A percentile compares a stretch with the other conserved stretches of the same genome.
phyloP scores from a whole-genome alignment of 176 grass and related monocot species.

The Ampelocalamus luodianensis region DNA sequence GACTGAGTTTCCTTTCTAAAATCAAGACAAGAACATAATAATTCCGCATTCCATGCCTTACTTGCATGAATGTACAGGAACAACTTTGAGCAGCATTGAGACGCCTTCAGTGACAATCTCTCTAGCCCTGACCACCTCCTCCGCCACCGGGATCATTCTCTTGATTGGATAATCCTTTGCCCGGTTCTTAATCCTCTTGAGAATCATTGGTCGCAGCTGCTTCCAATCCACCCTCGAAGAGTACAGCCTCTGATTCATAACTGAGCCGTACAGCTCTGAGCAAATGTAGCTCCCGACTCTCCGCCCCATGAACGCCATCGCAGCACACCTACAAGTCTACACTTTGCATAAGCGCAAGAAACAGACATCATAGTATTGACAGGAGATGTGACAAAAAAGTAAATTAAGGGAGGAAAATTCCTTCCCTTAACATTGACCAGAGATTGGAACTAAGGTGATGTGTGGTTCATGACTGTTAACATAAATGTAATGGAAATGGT shows the following conservation, averaged over 20 bases:
- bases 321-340: constrained; percentile 27
- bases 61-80: constrained; percentile 87
- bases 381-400: background rate
- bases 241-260: constrained; percentile 52
- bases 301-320: constrained; percentile 50
- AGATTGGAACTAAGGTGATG: background rate
- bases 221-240: constrained; percentile 81
- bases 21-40: background rate
- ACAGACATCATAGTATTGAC: background rate
- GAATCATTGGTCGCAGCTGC: constrained; percentile 83
- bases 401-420: background rate
- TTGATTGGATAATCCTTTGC: constrained; percentile 75
- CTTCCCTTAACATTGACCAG: background rate
- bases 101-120: constrained; percentile 63
- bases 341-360: constrained; percentile 12
- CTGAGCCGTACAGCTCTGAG: constrained; percentile 39
- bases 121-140: constrained; percentile 70
- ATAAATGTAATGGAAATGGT: background rate
- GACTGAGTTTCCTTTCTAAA: background rate
- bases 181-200: constrained; percentile 76
- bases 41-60: constrained; percentile 38
- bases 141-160: constrained; percentile 73
- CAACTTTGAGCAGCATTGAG: constrained; percentile 55
- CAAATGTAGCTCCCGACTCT: constrained; percentile 26
- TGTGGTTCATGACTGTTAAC: background rate